Conservation (phyloP, 2,329 filamentous ascomycete genomes). For the Furcasterigmium sp. region DNA sequence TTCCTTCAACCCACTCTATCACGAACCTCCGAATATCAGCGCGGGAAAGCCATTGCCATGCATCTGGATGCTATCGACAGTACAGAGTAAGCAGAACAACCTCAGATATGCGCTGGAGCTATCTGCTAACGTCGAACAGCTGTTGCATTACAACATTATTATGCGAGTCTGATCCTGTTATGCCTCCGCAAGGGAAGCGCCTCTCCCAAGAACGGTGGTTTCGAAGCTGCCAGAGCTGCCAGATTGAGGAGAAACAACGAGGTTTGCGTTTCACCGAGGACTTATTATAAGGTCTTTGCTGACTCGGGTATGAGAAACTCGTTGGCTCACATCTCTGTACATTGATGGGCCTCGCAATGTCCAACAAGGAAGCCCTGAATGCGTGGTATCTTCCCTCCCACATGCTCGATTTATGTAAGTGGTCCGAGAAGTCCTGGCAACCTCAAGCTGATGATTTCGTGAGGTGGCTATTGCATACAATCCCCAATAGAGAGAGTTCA, state of each 20-base stretch:
- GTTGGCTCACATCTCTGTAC: constrained; percentile 10
- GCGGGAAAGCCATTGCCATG: constrained; percentile 23
- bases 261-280: constrained; percentile 3
- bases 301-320: background rate
- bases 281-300: background rate
- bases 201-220: constrained; percentile 3
- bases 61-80: constrained; percentile 26
- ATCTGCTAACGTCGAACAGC: constrained; percentile 13
- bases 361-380: constrained; percentile 13
- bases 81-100: constrained; percentile 18
- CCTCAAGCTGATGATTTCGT: background rate
- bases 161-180: constrained; percentile 16
- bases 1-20: constrained; percentile 25
- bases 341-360: constrained; percentile 14
- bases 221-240: constrained; percentile 8
- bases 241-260: constrained; percentile 6
- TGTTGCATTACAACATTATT: constrained; percentile 31
- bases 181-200: constrained; percentile 11
- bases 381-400: constrained; percentile 15
- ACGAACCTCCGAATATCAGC: constrained; percentile 17
- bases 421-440: rapidly evolving
- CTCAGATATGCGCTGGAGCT: background rate
- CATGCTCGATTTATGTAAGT: constrained; percentile 15
- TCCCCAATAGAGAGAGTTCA: constrained; percentile 10
- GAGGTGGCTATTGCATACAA: constrained; percentile 7